Evolutionary conservation across 768 basidiomycete species (phyloP), one percentile per base, ranked within the genome.

Genomic region (Cantharellus anzutake): DNA sequence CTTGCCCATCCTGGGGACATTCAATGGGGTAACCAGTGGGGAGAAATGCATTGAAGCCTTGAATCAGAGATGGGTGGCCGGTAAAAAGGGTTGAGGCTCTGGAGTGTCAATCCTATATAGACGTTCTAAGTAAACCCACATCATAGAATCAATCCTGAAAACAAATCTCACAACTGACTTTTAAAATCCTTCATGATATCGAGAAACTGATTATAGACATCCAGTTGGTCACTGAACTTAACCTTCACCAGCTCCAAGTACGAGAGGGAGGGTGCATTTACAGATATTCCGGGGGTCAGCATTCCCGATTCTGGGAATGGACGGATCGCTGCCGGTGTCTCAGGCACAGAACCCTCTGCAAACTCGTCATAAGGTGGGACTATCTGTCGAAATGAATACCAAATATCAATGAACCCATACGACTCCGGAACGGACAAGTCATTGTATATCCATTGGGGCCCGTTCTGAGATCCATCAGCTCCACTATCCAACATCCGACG

Each of bases 121-220:
- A n/a, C n/a, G n/a, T n/a, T n/a, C n/a, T n/a, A n/a, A n/a, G n/a
- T n/a, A n/a, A n/a, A n/a, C n/a, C n/a, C n/a, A n/a, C n/a, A n/a
- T n/a, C n/a, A n/a, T n/a, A n/a, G n/a, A n/a, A n/a, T n/a, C n/a
- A n/a, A n/a, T n/a, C n/a, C n/a, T n/a, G n/a, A n/a, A n/a, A n/a
- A n/a, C n/a, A n/a, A n/a, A n/a, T n/a, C n/a, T n/a, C 70, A 91
- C 87, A 73, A 75, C 72, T 94, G 88, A 67, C 89, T 88, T 74
- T 99, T 99, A 71, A 99, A 99, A 69, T 98, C 92, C 75, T 96
- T 96, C 94, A 62, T 61, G 48, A 62, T 62, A 63, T 65, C 65
- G 20, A 66, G 56, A 52, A 66, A 66, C 51, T 62, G 57, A 56
- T 65, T 66, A 57, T 66, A 66, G 5, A 65, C 60, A 16, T 61